A percentile compares a stretch with the other conserved stretches of the same genome.
Evolutionary conservation across 2,329 filamentous ascomycete genomes (phyloP).

Genomic region (Aspergillus tanneri): DNA sequence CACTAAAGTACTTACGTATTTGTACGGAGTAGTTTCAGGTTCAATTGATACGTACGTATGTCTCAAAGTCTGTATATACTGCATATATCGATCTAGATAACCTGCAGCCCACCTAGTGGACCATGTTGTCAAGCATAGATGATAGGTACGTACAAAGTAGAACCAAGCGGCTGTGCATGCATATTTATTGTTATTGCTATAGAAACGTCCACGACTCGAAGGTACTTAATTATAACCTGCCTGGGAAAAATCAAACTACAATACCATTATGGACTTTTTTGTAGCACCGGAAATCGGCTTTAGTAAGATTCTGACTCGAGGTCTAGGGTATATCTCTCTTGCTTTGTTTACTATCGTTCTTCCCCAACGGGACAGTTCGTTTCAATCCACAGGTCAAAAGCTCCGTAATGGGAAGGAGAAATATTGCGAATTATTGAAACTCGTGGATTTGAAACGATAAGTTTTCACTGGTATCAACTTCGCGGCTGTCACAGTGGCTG

Average conservation of each 20-base stretch:
- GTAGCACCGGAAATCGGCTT: background rate
- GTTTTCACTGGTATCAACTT: background rate
- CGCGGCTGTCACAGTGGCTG: background rate
- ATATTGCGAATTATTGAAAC: conserved; percentile 1
- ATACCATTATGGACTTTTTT: background rate
- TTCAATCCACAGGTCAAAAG: conserved; percentile 10
- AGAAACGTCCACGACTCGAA: background rate
- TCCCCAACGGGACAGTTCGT: background rate
- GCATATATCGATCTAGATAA: background rate
- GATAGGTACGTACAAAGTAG: background rate
- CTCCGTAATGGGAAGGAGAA: background rate
- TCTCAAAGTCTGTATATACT: background rate
- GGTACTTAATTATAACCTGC: no score
- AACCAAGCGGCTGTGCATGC: background rate
- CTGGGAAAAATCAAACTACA: background rate
- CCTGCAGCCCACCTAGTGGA: background rate
- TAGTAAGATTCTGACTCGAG: background rate
- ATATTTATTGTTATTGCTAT: background rate
- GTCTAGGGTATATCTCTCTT: conserved; percentile 2
- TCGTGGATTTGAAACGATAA: background rate
- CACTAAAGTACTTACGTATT: background rate
- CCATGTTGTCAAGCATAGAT: background rate
- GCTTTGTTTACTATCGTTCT: background rate
- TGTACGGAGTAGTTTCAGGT: no score
- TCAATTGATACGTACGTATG: background rate